Evolutionary conservation across 2,329 filamentous ascomycete genomes (phyloP).

Genomic region (Xylaria sp.): DNA sequence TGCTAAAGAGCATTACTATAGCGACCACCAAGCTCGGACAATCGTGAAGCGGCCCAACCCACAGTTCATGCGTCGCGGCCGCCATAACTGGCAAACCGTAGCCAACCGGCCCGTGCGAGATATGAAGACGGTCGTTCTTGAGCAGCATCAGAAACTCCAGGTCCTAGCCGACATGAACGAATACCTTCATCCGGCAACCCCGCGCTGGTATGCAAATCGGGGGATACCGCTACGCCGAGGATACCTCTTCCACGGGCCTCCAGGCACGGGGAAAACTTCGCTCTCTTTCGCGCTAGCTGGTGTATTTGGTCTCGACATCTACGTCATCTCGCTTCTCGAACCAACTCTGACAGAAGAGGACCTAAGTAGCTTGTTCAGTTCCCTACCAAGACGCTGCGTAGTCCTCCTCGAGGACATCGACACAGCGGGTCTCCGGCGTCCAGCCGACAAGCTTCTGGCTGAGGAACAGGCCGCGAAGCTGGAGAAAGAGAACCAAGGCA

Average conservation of each 20-base stretch:
- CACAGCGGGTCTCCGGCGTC: constrained; percentile 67
- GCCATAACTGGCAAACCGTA: constrained; percentile 65
- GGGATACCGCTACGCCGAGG: constrained; percentile 82
- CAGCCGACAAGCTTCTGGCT: constrained; percentile 46
- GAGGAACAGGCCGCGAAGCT: constrained; percentile 36
- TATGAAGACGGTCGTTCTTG: constrained; percentile 80
- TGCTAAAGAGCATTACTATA: constrained; percentile 64
- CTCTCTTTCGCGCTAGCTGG: constrained; percentile 74
- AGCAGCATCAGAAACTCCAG: constrained; percentile 71
- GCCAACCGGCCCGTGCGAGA: constrained; percentile 73
- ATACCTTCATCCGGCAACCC: constrained; percentile 76
- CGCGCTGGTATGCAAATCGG: constrained; percentile 78
- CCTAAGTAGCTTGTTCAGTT: constrained; percentile 67
- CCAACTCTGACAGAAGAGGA: constrained; percentile 71
- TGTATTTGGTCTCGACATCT: constrained; percentile 73
- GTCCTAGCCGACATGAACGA: constrained; percentile 80
- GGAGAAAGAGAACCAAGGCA: constrained; percentile 23
- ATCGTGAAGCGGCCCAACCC: constrained; percentile 65
- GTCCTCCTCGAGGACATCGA: constrained; percentile 78
- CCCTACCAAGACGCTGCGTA: constrained; percentile 71
- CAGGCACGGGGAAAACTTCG: constrained; percentile 78
- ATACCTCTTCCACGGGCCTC: constrained; percentile 81
- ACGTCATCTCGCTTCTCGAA: constrained; percentile 70
- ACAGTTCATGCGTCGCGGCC: constrained; percentile 59
- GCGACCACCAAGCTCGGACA: constrained; percentile 66